These are phyloP conservation scores for Venturiaceae sp. DNA, from an alignment of 2,329 filamentous ascomycete species.

Conservation along the genomic window DNA sequence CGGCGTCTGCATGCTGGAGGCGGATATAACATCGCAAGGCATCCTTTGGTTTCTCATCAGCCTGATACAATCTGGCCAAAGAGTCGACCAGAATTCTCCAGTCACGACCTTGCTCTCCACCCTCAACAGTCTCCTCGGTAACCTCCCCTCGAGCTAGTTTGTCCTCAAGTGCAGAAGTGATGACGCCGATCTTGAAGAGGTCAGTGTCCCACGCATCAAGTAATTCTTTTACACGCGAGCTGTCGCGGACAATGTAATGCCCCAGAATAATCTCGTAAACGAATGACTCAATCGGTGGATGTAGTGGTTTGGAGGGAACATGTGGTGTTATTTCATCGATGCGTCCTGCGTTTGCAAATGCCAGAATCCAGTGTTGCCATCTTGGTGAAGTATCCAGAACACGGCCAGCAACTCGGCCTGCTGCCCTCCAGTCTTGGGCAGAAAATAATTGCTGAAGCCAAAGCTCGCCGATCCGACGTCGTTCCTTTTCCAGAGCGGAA, in stretches of 20 bases:
- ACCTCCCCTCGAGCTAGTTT: slow-evolving; percentile 70
- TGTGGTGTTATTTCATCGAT: slow-evolving; percentile 84
- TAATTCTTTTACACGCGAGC: slow-evolving; percentile 64
- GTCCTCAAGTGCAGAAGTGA: slow-evolving; percentile 71
- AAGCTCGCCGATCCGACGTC: slow-evolving; percentile 79
- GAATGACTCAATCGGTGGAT: slow-evolving; percentile 66
- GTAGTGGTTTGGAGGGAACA: slow-evolving; percentile 69
- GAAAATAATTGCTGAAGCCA: slow-evolving; percentile 85
- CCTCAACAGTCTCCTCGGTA: slow-evolving; percentile 65
- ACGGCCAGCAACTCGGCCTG: slow-evolving; percentile 71
- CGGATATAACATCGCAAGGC: slow-evolving; percentile 83
- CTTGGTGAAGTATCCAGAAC: slow-evolving; percentile 69
- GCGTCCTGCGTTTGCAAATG: slow-evolving; percentile 74
- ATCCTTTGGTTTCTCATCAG: slow-evolving; percentile 70
- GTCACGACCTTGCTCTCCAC: slow-evolving; percentile 62
- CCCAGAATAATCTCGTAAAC: slow-evolving; percentile 85
- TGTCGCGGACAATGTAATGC: slow-evolving; percentile 76
- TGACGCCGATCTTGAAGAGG: slow-evolving; percentile 67
- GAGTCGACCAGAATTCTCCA: slow-evolving; percentile 87
- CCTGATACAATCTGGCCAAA: slow-evolving; percentile 75
- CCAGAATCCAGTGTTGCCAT: slow-evolving; percentile 96
- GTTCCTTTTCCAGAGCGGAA: slow-evolving; percentile 72
- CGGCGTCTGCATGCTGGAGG: slow-evolving; percentile 83
- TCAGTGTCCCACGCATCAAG: slow-evolving; percentile 78
- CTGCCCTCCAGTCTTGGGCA: slow-evolving; percentile 62